These are phyloP conservation scores for Neurospora sp. DNA, from an alignment of 495 filamentous ascomycete species.

Conservation along the genomic window DNA sequence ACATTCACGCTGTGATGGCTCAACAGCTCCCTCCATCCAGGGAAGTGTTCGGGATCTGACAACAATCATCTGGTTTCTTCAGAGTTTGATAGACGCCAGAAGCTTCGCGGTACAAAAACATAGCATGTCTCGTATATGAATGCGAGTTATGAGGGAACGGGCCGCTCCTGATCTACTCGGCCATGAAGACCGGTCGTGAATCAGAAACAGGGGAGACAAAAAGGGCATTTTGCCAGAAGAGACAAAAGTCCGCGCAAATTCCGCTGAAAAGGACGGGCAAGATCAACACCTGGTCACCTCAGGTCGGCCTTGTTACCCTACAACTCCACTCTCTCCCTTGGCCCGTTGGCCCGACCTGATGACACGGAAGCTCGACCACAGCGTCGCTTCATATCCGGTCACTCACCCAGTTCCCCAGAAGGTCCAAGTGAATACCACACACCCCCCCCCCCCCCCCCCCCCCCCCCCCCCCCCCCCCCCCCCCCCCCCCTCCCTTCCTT, in stretches of 20 bases:
- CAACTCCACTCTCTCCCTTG: not conserved
- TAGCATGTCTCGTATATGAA: not conserved
- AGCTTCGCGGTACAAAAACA: not conserved
- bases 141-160: not conserved
- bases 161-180: not conserved
- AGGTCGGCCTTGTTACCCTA: constrained; percentile 11
- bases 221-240: not conserved
- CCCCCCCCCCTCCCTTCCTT: too few relatives aligned
- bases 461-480: too few relatives aligned
- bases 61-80: not conserved
- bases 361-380: not conserved
- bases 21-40: not conserved
- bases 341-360: constrained; percentile 5
- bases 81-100: not conserved
- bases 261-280: not conserved
- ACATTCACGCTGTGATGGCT: not conserved
- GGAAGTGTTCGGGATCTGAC: not conserved
- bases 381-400: not conserved
- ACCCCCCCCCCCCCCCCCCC: too few relatives aligned
- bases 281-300: constrained; percentile 8
- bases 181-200: not conserved
- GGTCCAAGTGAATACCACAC: not conserved
- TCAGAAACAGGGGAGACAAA: not conserved
- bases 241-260: not conserved
- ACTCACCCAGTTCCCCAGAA: not conserved